These are phyloP conservation scores for Rhododendron henanense DNA, from an alignment of 148 eudicot genomes.

Conservation along the genomic window DNA sequence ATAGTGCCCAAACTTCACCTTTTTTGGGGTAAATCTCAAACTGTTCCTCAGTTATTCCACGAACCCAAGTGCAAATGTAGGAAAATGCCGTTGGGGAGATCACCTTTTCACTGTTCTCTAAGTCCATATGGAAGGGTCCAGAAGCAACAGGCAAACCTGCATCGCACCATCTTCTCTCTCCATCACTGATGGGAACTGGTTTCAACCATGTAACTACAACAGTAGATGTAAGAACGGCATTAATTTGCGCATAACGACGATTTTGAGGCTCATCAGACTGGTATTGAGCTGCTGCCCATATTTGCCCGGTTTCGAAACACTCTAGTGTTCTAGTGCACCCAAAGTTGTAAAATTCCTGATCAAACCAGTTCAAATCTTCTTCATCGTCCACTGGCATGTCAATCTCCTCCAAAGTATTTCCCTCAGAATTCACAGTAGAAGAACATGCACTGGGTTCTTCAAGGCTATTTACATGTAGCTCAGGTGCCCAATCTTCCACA, in stretches of 20 bases:
- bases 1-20: conserved; percentile 66
- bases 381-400: conserved; percentile 6
- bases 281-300: conserved; percentile 54
- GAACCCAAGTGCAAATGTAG: conserved; percentile 22
- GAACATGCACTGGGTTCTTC: conserved; percentile 26
- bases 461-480: not conserved
- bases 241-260: conserved; percentile 41
- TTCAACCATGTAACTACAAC: conserved; percentile 41
- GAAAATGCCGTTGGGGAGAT: conserved; percentile 17
- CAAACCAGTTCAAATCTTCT: not conserved
- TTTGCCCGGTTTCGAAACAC: conserved; percentile 38
- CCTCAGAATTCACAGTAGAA: conserved; percentile 22
- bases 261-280: conserved; percentile 29
- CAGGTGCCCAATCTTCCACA: not conserved
- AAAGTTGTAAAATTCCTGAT: conserved; percentile 33
- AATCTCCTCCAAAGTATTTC: conserved; percentile 22
- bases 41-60: conserved; percentile 33
- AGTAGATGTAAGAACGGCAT: conserved; percentile 17
- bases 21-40: conserved; percentile 47
- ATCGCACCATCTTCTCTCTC: conserved; percentile 54
- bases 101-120: conserved; percentile 10
- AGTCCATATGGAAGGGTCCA: conserved; percentile 46
- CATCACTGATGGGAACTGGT: conserved; percentile 38
- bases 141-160: conserved; percentile 55
- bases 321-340: conserved; percentile 26